Evolutionary conservation across 2,329 filamentous ascomycete genomes (phyloP).

Genomic region (Dactylellina cionopaga): DNA sequence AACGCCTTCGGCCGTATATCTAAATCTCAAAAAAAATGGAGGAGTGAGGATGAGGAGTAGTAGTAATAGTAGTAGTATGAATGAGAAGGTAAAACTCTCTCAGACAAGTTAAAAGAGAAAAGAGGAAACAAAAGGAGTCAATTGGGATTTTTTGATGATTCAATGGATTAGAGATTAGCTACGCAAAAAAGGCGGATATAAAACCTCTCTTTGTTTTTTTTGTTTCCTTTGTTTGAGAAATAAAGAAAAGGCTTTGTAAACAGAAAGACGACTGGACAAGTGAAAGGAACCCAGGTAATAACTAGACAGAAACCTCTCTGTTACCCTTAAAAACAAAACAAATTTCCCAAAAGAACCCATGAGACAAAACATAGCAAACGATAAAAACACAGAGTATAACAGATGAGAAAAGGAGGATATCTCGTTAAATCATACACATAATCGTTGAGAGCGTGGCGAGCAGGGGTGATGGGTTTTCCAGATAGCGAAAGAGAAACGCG

Average conservation of each 20-base stretch:
- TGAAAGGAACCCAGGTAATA: conserved; percentile 9
- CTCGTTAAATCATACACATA: conserved; percentile 49
- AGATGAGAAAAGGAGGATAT: conserved; percentile 1
- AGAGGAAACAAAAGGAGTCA: background rate
- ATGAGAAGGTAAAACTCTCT: background rate
- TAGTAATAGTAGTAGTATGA: too few species aligned
- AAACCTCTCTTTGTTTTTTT: too few species aligned
- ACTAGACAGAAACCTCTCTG: conserved; percentile 20
- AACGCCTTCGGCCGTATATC: conserved; percentile 49
- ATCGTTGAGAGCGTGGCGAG: conserved; percentile 1
- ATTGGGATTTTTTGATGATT: background rate
- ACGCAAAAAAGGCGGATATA: too few species aligned
- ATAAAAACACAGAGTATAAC: conserved; percentile 1
- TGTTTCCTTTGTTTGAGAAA: too few species aligned
- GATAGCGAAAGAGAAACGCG: background rate
- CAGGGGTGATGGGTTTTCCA: background rate
- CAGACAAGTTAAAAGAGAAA: background rate
- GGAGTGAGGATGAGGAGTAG: too few species aligned
- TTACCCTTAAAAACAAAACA: conserved; percentile 10
- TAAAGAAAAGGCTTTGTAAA: background rate
- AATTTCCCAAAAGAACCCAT: conserved; percentile 7
- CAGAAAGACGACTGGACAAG: background rate
- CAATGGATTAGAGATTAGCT: conserved; percentile 33
- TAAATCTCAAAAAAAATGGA: conserved; percentile 18
- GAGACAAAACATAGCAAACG: conserved; percentile 3